Evolutionary conservation across 2,329 filamentous ascomycete genomes (phyloP).

Genomic region (Fusarium multiceps): DNA sequence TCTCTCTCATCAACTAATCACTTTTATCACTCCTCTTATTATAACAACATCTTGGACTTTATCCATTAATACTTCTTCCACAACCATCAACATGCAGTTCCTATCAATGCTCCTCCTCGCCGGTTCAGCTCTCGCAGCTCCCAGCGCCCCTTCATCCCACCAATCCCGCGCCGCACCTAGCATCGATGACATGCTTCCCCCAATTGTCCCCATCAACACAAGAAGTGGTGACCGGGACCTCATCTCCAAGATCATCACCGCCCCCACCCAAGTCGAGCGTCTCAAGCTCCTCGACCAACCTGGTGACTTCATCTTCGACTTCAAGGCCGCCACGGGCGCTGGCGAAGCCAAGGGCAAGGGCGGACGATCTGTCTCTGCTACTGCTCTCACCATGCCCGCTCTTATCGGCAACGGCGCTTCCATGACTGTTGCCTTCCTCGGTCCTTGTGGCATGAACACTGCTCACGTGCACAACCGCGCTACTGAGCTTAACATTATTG

Average conservation of each 20-base stretch:
- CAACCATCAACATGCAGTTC: background rate
- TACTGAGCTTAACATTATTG: constrained; percentile 16
- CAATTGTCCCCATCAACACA: constrained; percentile 25
- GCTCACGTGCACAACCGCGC: constrained; percentile 19
- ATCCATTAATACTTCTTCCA: background rate
- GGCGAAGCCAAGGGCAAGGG: constrained; percentile 11
- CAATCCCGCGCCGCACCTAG: background rate
- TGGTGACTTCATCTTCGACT: constrained; percentile 19
- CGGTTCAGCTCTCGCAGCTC: constrained; percentile 16
- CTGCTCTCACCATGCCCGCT: constrained; percentile 19
- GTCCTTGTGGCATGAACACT: constrained; percentile 21
- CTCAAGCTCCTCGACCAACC: constrained; percentile 41
- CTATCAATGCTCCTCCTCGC: background rate
- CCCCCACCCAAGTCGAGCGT: constrained; percentile 49
- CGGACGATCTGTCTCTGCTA: constrained; percentile 7
- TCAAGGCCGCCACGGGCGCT: background rate
- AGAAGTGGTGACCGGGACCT: constrained; percentile 40
- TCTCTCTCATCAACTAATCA: background rate
- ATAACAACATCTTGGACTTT: background rate
- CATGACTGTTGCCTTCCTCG: constrained; percentile 19
- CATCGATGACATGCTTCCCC: constrained; percentile 19
- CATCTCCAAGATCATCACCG: constrained; percentile 47
- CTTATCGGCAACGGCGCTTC: constrained; percentile 21
- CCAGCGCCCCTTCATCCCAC: constrained; percentile 1
- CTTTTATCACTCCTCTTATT: too few species aligned